Conservation (phyloP, 2,329 filamentous ascomycete genomes). For the Xylariales sp. region DNA sequence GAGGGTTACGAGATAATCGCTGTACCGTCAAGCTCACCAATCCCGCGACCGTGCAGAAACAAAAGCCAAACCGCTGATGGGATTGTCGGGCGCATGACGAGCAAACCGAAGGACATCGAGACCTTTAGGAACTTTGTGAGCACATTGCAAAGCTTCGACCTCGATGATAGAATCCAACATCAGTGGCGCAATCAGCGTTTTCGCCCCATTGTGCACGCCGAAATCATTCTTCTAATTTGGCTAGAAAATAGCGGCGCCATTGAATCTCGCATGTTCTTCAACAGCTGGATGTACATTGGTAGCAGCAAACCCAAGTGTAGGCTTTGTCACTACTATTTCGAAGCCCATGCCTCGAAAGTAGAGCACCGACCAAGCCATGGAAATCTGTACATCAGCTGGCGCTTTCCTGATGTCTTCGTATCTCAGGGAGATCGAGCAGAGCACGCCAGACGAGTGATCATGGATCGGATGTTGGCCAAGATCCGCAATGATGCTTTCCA, state of each 20-base stretch:
- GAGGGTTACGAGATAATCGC: slow-evolving; percentile 1
- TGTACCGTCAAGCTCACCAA: slow-evolving; percentile 10
- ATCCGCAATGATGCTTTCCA: slow-evolving; percentile 7
- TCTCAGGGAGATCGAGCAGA: not conserved
- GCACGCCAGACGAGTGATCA: not conserved
- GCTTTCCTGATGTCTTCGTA: slow-evolving; percentile 12
- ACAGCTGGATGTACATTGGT: slow-evolving; percentile 18
- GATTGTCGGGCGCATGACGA: slow-evolving; percentile 16
- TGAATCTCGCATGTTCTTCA: slow-evolving; percentile 14
- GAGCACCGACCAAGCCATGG: slow-evolving; percentile 12
- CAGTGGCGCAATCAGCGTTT: slow-evolving; percentile 4
- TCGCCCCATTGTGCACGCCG: slow-evolving; percentile 16
- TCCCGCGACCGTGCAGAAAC: not conserved
- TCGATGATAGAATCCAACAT: slow-evolving; percentile 10
- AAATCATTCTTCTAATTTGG: slow-evolving; percentile 16
- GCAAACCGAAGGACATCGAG: not conserved
- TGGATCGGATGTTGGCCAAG: slow-evolving; percentile 2
- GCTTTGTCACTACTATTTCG: slow-evolving; percentile 19
- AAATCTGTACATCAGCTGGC: slow-evolving; percentile 18
- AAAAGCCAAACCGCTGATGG: slow-evolving; percentile 9
- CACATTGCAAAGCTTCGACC: slow-evolving; percentile 9
- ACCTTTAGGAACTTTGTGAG: slow-evolving; percentile 5
- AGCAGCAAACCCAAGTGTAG: slow-evolving; percentile 19
- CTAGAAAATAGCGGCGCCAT: slow-evolving; percentile 8
- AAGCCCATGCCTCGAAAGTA: slow-evolving; percentile 9